Conservation (phyloP, 2,329 filamentous ascomycete genomes). For the Pseudogymnoascus sp. region DNA sequence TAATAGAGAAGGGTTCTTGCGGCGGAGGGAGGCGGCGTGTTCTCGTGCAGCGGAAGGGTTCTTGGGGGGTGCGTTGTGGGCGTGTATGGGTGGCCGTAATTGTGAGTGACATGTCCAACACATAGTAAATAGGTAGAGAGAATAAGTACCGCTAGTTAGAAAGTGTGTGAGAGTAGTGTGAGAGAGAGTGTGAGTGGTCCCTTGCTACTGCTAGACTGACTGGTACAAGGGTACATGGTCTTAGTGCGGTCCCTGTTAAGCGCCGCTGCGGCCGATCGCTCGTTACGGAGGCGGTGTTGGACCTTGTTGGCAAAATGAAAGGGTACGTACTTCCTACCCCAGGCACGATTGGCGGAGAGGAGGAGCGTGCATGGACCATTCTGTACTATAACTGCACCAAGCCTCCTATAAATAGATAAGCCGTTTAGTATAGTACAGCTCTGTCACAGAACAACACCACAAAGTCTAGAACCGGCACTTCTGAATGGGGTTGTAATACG, state of each 20-base stretch:
- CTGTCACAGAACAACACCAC: neutral
- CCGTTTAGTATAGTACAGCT: conserved; percentile 4
- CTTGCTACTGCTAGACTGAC: neutral
- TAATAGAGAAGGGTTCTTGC: conserved; percentile 10
- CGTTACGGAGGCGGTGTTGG: neutral
- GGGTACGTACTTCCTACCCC: neutral
- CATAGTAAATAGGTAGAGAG: neutral
- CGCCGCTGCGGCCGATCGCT: neutral
- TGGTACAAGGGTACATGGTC: neutral
- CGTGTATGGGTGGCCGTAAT: neutral
- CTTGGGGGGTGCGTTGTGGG: neutral
- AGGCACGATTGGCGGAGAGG: neutral
- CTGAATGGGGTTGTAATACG: neutral
- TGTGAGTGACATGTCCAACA: neutral
- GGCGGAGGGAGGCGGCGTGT: conserved; percentile 5
- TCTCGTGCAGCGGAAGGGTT: conserved; percentile 5
- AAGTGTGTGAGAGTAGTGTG: neutral
- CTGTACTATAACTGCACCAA: neutral
- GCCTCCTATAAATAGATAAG: neutral
- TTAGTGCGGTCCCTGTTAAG: conserved; percentile 6
- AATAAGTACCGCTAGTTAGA: neutral
- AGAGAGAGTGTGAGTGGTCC: neutral
- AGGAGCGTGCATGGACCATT: neutral
- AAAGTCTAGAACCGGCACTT: neutral
- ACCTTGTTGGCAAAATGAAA: neutral